These are phyloP conservation scores for Fusarium equiseti DNA, from an alignment of 2,329 filamentous ascomycete genomes.

Conservation along the genomic window DNA sequence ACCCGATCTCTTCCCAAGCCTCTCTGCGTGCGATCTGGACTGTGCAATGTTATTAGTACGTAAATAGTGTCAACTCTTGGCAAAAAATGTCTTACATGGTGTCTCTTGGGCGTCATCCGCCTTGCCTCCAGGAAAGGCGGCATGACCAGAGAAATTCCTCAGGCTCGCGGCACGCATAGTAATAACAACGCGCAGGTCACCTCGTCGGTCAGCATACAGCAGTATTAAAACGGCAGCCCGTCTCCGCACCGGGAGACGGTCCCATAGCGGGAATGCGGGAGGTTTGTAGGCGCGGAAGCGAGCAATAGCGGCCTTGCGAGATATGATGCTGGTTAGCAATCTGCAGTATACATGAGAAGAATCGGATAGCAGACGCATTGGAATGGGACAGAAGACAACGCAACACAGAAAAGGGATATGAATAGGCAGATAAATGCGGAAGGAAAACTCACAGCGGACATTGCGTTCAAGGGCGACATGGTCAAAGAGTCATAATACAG, in stretches of 20 bases:
- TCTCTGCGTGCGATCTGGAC: constrained; percentile 90
- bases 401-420: background rate
- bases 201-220: constrained; percentile 84
- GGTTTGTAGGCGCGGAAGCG: constrained; percentile 71
- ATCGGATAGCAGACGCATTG: constrained; percentile 32
- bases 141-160: constrained; percentile 83
- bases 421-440: background rate
- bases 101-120: constrained; percentile 69
- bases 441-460: constrained; percentile 63
- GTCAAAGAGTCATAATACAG: constrained; percentile 69
- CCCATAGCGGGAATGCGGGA: constrained; percentile 72
- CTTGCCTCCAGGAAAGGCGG: constrained; percentile 86
- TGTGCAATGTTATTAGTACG: constrained; percentile 42
- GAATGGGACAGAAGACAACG: background rate
- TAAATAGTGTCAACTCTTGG: background rate
- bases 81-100: constrained; percentile 62
- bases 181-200: constrained; percentile 79
- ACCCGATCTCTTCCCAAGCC: constrained; percentile 92
- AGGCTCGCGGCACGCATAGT: constrained; percentile 75
- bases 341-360: constrained; percentile 9
- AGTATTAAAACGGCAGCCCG: constrained; percentile 90
- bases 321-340: constrained; percentile 36
- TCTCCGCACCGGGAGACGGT: constrained; percentile 70
- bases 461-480: constrained; percentile 68
- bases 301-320: constrained; percentile 66